Evolutionary conservation across 345 rosid genomes (phyloP).

Genomic region (Gossypium ekmanianum): DNA sequence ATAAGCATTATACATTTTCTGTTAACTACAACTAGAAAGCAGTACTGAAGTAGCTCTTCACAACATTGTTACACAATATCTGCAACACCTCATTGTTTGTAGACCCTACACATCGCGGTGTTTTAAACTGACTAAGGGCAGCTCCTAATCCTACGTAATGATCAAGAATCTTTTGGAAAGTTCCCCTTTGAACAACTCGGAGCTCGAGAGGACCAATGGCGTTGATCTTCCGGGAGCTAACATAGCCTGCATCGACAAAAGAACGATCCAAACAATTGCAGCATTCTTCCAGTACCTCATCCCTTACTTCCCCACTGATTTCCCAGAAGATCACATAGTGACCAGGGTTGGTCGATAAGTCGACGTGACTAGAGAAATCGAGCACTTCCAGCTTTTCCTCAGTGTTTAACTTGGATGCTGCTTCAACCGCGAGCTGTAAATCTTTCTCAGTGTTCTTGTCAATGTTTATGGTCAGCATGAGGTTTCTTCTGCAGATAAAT

Average conservation of each 20-base stretch:
- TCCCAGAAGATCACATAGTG: constrained; percentile 92
- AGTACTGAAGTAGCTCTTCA: constrained; percentile 55
- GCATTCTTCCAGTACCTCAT: constrained; percentile 58
- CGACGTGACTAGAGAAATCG: constrained; percentile 80
- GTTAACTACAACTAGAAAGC: constrained; percentile 30
- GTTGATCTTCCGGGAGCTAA: constrained; percentile 59
- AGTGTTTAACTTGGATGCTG: constrained; percentile 52
- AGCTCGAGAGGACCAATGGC: constrained; percentile 82
- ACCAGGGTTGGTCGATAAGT: constrained; percentile 69
- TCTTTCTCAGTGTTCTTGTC: constrained; percentile 95
- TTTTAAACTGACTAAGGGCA: constrained; percentile 82
- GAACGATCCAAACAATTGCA: constrained; percentile 69
- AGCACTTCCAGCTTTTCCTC: constrained; percentile 70
- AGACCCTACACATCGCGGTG: constrained; percentile 72
- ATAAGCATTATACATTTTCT: not conserved
- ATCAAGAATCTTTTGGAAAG: constrained; percentile 67
- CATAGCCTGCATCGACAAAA: constrained; percentile 74
- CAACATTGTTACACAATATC: constrained; percentile 58
- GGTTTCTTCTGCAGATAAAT: constrained; percentile 74
- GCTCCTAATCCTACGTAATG: constrained; percentile 72
- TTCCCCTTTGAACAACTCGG: constrained; percentile 58
- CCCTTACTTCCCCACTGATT: constrained; percentile 55
- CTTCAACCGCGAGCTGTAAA: constrained; percentile 68
- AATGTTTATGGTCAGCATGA: constrained; percentile 74
- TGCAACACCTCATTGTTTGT: constrained; percentile 48